Conservation (phyloP, 176 grass and related monocot species). For the Oropetium thomaeum region DNA sequence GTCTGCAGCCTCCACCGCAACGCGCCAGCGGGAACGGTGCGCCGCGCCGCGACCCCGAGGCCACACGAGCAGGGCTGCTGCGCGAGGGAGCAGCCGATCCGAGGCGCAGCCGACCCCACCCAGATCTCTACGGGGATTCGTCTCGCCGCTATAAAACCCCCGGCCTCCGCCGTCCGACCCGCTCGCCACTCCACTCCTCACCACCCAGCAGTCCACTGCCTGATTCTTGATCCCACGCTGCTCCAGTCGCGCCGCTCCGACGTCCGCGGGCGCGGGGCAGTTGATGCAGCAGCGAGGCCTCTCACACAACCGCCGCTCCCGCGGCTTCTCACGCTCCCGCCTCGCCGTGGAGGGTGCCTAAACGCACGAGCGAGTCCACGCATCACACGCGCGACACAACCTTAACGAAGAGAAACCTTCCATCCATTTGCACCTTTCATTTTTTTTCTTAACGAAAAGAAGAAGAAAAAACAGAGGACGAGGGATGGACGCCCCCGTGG, state of each 20-base stretch:
- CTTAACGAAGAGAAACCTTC: no score
- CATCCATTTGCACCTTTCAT: no score
- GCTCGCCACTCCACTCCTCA: constrained; percentile 18
- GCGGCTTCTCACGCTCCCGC: constrained; percentile 94
- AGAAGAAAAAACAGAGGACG: background rate
- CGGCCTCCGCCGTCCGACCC: constrained; percentile 7
- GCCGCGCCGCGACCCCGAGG: background rate
- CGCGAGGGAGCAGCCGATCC: constrained; percentile 8
- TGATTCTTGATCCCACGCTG: background rate
- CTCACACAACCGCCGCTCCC: constrained; percentile 70
- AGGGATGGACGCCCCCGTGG: constrained; percentile 42
- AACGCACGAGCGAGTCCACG: background rate
- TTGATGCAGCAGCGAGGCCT: constrained; percentile 79
- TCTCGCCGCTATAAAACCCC: constrained; percentile 26
- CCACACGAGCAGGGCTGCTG: background rate
- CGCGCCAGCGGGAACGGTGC: background rate
- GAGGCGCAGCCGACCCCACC: background rate
- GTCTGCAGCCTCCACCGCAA: background rate
- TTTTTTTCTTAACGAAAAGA: background rate
- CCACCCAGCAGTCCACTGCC: background rate
- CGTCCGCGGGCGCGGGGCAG: background rate
- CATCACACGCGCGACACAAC: no score
- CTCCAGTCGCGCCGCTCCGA: background rate
- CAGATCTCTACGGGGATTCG: constrained; percentile 35
- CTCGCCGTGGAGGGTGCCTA: constrained; percentile 78